Evolutionary conservation across 1,284 basidiomycete species (phyloP), one percentile per base, ranked within the genome.

Genomic region (Tylopilus orsonianus): DNA sequence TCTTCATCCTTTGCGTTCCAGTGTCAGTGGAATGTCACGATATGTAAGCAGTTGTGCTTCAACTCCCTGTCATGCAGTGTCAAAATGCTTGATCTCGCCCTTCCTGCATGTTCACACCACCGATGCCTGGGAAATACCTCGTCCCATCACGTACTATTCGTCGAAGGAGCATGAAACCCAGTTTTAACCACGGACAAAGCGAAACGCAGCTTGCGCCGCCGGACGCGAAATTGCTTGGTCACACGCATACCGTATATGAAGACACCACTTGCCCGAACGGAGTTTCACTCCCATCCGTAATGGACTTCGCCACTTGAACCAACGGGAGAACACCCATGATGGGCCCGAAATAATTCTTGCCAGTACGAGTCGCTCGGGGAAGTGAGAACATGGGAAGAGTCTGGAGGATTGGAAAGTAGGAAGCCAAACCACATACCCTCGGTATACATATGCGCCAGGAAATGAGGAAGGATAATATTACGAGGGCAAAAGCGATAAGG

Each of bases 221-320:
- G 58, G 29, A 48, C 38, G 58, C 58, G 58, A 44, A 59, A 56
- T 26, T 16, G 37, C 32, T 5, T 34, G 1, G 50, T 32, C 48
- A 56, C n/a, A 29, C 29, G 23, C 6, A 23, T 7, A 16, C 33
- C 36, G 0, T 60, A 52, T 8, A 22, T 54, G 39, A 59, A 61
- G 24, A 62, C 48, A 12, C 41, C 29, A 9, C 23, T 44, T 22
- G 49, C 60, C 5, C 23, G 29, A 13, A 53, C 4, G 6, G 16
- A 29, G n/a, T n/a, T 35, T 42, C 29, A 23, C 32, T 18, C 23
- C 19, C 27, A 14, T 16, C 3, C 54, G 58, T 2, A 59, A 23
- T 5, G 48, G 56, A 10, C 52, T 53, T 6, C 58, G 52, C 57
- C 58, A 61, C 32, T 62, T 58, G 29, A 41, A 9, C 58, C 58